Conservation (phyloP, 768 basidiomycete genomes). For the Leccinum broughii region DNA sequence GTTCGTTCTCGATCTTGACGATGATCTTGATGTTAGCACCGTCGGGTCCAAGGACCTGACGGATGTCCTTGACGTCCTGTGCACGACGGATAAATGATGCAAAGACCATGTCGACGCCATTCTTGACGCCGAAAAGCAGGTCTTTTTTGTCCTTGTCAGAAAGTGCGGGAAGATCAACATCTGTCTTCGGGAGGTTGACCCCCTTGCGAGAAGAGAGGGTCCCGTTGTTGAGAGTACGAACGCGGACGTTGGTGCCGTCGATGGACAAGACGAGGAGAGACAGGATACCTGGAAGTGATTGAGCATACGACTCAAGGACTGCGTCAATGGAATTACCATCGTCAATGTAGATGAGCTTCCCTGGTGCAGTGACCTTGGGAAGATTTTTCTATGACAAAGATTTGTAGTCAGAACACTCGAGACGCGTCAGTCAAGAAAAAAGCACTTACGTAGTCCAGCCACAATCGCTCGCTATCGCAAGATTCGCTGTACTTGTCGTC, state of each 20-base stretch:
- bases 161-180: constrained; percentile 95
- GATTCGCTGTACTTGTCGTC: constrained; percentile 77
- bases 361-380: constrained; percentile 94
- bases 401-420: neutral
- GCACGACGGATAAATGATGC: constrained; percentile 98
- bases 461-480: constrained; percentile 84
- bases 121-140: constrained; percentile 91
- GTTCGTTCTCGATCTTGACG: constrained; percentile 99
- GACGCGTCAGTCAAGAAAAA: constrained; percentile 1
- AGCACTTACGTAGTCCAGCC: constrained; percentile 85
- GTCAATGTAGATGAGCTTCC: constrained; percentile 96
- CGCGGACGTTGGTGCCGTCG: constrained; percentile 77
- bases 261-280: constrained; percentile 91
- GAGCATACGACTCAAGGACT: constrained; percentile 3
- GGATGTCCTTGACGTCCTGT: constrained; percentile 92
- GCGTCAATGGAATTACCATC: constrained; percentile 58
- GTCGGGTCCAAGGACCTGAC: constrained; percentile 89
- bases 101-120: constrained; percentile 98
- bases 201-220: constrained; percentile 95
- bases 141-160: constrained; percentile 99
- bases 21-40: constrained; percentile 98
- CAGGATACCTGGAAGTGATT: constrained; percentile 56
- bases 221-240: constrained; percentile 89
- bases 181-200: constrained; percentile 98
- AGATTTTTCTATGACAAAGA: constrained; percentile 66